phyloP scores from a whole-genome alignment of 1,284 basidiomycete species.

The Somion occarium region DNA sequence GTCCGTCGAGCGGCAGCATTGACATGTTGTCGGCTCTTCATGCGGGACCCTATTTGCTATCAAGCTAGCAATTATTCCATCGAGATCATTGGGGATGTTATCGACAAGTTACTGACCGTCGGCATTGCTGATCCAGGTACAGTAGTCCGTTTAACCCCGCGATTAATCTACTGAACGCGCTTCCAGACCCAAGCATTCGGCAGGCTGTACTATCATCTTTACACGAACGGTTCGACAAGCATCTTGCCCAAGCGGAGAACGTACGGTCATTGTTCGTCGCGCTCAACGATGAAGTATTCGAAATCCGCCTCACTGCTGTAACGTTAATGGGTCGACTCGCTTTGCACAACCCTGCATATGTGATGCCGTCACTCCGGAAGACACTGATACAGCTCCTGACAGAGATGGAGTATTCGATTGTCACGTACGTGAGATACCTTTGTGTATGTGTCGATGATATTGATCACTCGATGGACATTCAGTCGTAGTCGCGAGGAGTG shows the following conservation, averaged over 20 bases:
- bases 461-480: background rate
- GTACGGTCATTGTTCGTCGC: conserved; percentile 97
- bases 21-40: conserved; percentile 90
- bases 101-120: conserved; percentile 95
- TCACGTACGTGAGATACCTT: conserved; percentile 52
- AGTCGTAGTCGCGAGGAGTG: conserved; percentile 90
- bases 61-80: conserved; percentile 96
- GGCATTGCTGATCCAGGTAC: conserved; percentile 95
- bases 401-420: conserved; percentile 94
- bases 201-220: conserved; percentile 84
- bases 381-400: conserved; percentile 96
- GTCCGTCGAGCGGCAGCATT: conserved; percentile 89
- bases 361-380: conserved; percentile 97
- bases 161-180: background rate
- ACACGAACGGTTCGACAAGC: conserved; percentile 95
- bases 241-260: conserved; percentile 98
- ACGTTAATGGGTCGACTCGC: conserved; percentile 91
- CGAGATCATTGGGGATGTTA: conserved; percentile 95
- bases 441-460: too few species aligned
- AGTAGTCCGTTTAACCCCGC: conserved; percentile 9
- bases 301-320: conserved; percentile 90
- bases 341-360: conserved; percentile 96
- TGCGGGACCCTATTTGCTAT: conserved; percentile 94
- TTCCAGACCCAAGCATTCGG: conserved; percentile 76
- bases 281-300: conserved; percentile 95